These are phyloP conservation scores for Aspergillus puulaauensis DNA, from an alignment of 2,329 filamentous ascomycete genomes.

Conservation along the genomic window DNA sequence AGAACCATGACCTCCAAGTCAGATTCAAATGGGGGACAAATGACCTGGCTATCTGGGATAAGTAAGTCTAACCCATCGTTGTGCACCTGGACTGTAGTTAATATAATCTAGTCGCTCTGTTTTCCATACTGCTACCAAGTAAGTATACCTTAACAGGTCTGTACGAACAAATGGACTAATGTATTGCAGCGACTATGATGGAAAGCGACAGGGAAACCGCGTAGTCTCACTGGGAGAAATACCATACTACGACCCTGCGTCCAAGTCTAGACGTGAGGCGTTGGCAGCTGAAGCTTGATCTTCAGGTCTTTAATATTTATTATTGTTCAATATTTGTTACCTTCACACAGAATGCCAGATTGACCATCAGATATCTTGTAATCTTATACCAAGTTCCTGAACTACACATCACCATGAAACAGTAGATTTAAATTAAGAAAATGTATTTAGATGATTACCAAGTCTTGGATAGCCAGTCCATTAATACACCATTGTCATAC, in stretches of 20 bases:
- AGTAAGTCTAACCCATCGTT: slow-evolving; percentile 7
- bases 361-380: too few relatives aligned
- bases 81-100: not conserved
- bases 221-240: slow-evolving; percentile 4
- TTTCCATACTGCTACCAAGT: slow-evolving; percentile 7
- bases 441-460: too few relatives aligned
- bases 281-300: not conserved
- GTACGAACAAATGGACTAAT: not conserved
- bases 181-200: not conserved
- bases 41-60: slow-evolving; percentile 14
- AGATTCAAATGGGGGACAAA: slow-evolving; percentile 4
- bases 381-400: too few relatives aligned
- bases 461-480: too few relatives aligned
- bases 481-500: too few relatives aligned
- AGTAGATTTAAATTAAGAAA: too few relatives aligned
- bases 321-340: not conserved
- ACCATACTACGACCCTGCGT: slow-evolving; percentile 3
- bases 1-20: slow-evolving; percentile 12
- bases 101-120: not conserved
- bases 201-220: not conserved
- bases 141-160: not conserved
- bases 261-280: not conserved
- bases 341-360: too few relatives aligned
- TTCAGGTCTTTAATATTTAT: too few relatives aligned
- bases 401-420: too few relatives aligned